Evolutionary conservation across 331 rosid species (phyloP), one percentile per base, ranked within the genome.

Genomic region (Arachis monticola): DNA sequence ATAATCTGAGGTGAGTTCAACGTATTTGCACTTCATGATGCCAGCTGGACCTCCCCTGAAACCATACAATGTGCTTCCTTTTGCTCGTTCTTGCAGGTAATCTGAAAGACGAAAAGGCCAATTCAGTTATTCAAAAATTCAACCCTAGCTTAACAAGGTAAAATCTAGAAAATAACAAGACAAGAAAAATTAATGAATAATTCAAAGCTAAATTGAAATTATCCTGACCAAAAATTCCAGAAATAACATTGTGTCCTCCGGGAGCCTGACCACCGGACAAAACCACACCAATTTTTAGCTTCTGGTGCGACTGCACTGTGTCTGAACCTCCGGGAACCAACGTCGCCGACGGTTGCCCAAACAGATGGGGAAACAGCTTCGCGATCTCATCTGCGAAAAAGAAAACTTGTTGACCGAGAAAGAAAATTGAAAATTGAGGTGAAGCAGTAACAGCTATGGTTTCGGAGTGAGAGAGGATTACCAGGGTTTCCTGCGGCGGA

Each of bases 241-340:
- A 87, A 59, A 95, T 95, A 50, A 95, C 99, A 77, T 95, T 95
- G 81, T 95, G 99, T 6, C 99, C 99, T 57, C 98, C 99, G 1
- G 99, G 99, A 64, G 99, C 98, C 76, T 92, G 98, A 74, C 99
- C 99, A 75, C 99, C 99, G 35, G 99, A 95, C 87, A 95, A 82
- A 53, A 95, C 99, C 8, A 92, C 96, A n/a, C 98, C 99, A 10
- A 95, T 86, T 81, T 95, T 95, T 84, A 95, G 60, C 84, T 87
- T 92, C 70, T 80, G 83, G 32, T 60, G 51, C 1, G 81, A 46
- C 22, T 10, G 82, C 38, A 7, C 80, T 2, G 87, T 4, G 8
- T 42, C 67, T 1, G 90, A 67, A 44, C 82, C 91, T 48, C 77
- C 46, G 1, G 91, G 87, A 42, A 81, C 92, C 88, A 95, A 70